Conservation (phyloP, 495 filamentous ascomycete species). For the Podospora pseudoanserina region DNA sequence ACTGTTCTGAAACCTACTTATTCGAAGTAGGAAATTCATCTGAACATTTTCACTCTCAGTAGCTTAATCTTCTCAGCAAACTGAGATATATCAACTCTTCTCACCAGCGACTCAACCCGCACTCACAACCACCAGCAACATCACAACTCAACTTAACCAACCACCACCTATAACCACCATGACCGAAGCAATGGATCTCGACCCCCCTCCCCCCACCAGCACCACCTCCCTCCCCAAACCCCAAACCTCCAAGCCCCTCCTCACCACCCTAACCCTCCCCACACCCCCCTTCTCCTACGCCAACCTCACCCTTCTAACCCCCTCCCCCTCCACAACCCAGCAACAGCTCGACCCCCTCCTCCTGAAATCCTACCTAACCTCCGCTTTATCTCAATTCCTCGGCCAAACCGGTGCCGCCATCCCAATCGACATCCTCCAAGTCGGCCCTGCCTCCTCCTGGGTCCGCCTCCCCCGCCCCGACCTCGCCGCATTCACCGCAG, state of each 20-base stretch:
- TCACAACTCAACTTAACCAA: neutral
- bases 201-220: conserved; percentile 12
- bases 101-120: no score
- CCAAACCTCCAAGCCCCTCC: conserved; percentile 30
- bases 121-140: neutral
- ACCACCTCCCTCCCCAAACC: conserved; percentile 2
- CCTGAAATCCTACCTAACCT: conserved; percentile 52
- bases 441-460: conserved; percentile 52
- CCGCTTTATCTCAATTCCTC: conserved; percentile 74
- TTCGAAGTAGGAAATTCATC: conserved; percentile 45
- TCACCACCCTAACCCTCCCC: conserved; percentile 37
- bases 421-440: conserved; percentile 73
- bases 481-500: conserved; percentile 50
- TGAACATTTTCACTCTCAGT: no score
- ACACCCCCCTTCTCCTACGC: conserved; percentile 40
- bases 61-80: no score
- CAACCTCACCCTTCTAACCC: conserved; percentile 35
- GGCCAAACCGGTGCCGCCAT: conserved; percentile 72
- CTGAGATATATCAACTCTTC: no score
- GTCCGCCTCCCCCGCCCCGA: conserved; percentile 72
- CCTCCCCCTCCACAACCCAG: conserved; percentile 9
- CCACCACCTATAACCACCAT: conserved; percentile 4
- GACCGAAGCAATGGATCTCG: conserved; percentile 18
- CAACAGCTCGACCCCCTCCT: neutral
- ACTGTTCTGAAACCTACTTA: conserved; percentile 46